A percentile compares a stretch with the other conserved stretches of the same genome.
Evolutionary conservation across 805 yeast genomes (phyloP).

Genomic region (Candida xiaguanensis): DNA sequence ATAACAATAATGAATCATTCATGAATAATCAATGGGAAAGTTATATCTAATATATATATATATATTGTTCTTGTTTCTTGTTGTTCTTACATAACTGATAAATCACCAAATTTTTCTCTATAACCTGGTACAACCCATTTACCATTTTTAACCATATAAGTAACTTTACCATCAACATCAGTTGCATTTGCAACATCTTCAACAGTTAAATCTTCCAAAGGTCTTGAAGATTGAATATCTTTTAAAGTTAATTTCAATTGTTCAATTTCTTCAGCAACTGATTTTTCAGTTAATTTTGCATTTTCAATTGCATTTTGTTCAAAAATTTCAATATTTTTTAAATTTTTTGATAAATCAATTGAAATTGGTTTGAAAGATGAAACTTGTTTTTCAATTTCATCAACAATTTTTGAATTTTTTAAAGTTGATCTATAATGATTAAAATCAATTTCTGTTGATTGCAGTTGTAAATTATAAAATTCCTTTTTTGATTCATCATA

Average conservation of each 20-base stretch:
- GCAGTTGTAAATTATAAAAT: slow-evolving; percentile 64
- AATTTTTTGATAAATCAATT: slow-evolving; percentile 82
- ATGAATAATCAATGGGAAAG: slow-evolving; percentile 8
- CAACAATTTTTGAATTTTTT: slow-evolving; percentile 76
- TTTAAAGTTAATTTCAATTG: slow-evolving; percentile 84
- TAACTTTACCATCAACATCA: slow-evolving; percentile 93
- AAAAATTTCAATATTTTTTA: slow-evolving; percentile 88
- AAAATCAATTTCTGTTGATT: slow-evolving; percentile 78
- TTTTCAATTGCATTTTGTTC: slow-evolving; percentile 94
- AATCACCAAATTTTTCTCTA: slow-evolving; percentile 96
- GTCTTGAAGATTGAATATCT: slow-evolving; percentile 95
- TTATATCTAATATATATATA: slow-evolving; percentile 4
- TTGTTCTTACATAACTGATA: slow-evolving; percentile 76
- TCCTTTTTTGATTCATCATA: slow-evolving; percentile 94
- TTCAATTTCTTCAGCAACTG: slow-evolving; percentile 80
- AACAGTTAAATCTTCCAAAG: slow-evolving; percentile 94
- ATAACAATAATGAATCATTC: slow-evolving; percentile 1
- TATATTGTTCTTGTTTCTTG: neutral
- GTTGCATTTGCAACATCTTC: slow-evolving; percentile 95
- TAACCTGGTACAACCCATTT: slow-evolving; percentile 98
- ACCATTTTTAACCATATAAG: slow-evolving; percentile 92
- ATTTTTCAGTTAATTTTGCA: slow-evolving; percentile 88
- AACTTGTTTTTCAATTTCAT: slow-evolving; percentile 76
- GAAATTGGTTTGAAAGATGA: slow-evolving; percentile 76
- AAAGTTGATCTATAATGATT: slow-evolving; percentile 72